These are phyloP conservation scores for Pleurotus platypus DNA, from an alignment of 768 basidiomycete genomes.

Conservation along the genomic window DNA sequence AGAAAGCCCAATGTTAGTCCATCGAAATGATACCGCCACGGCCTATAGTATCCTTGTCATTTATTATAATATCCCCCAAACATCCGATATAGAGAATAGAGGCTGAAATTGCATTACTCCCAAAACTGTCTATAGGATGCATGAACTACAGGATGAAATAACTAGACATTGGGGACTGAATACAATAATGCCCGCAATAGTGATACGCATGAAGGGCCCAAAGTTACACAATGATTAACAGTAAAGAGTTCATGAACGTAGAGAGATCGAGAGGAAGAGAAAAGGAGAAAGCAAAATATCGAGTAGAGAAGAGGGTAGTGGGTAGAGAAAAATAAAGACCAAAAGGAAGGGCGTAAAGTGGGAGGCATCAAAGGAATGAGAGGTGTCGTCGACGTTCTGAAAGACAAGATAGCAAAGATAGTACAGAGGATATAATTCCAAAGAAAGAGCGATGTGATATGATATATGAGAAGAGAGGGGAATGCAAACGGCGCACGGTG, in stretches of 20 bases:
- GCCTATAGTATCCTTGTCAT: no score
- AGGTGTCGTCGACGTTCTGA: neutral
- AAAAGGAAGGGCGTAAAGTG: neutral
- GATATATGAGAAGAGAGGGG: neutral
- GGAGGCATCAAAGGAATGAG: neutral
- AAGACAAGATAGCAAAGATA: neutral
- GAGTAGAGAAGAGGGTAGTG: neutral
- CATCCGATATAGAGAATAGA: no score
- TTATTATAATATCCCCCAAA: no score
- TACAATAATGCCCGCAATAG: neutral
- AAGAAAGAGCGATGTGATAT: neutral
- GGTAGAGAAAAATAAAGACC: neutral
- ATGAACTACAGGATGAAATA: no score
- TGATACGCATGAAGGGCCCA: neutral
- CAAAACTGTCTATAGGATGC: no score
- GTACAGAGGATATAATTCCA: neutral
- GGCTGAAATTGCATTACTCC: no score
- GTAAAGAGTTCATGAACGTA: neutral
- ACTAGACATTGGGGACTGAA: neutral
- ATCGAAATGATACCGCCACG: no score
- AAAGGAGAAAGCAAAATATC: neutral
- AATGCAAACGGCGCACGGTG: neutral
- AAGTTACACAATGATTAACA: neutral
- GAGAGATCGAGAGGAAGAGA: neutral
- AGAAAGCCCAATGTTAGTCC: slow-evolving; percentile 46